phyloP scores from a whole-genome alignment of 2,329 filamentous ascomycete genomes.

The Teratosphaeria destructans region DNA sequence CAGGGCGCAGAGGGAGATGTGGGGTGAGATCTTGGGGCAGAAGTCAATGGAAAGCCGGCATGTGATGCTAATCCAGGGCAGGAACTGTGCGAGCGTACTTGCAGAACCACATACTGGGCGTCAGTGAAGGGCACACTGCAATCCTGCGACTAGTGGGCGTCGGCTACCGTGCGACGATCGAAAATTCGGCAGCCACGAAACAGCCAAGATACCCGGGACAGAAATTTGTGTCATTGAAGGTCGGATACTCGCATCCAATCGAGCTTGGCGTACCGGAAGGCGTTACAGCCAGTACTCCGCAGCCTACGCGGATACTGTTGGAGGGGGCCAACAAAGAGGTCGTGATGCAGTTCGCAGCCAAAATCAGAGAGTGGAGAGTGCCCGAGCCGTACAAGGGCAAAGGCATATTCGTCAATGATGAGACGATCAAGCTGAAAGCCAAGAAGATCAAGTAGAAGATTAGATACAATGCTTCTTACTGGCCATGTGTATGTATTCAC shows the following conservation, averaged over 20 bases:
- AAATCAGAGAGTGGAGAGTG: slow-evolving; percentile 76
- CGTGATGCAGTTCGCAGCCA: slow-evolving; percentile 83
- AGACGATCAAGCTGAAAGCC: slow-evolving; percentile 95
- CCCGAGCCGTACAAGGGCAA: slow-evolving; percentile 99
- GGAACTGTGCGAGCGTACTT: slow-evolving; percentile 85
- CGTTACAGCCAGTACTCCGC: slow-evolving; percentile 75
- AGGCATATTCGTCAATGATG: slow-evolving; percentile 94
- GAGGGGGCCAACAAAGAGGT: slow-evolving; percentile 80
- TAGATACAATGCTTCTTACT: background rate
- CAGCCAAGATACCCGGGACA: slow-evolving; percentile 64
- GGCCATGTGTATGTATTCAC: background rate
- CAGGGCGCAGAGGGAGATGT: slow-evolving; percentile 83
- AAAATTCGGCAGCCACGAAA: slow-evolving; percentile 60
- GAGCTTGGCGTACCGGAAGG: slow-evolving; percentile 76
- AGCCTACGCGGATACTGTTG: slow-evolving; percentile 81
- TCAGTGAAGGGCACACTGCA: slow-evolving; percentile 91
- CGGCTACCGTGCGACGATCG: slow-evolving; percentile 83
- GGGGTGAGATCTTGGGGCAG: slow-evolving; percentile 53
- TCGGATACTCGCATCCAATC: slow-evolving; percentile 92
- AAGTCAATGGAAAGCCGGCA: background rate
- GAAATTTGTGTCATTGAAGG: slow-evolving; percentile 83
- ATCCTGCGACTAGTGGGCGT: slow-evolving; percentile 90
- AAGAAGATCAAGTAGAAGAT: slow-evolving; percentile 52
- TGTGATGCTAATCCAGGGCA: slow-evolving; percentile 27
- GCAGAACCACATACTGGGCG: slow-evolving; percentile 81